phyloP scores from a whole-genome alignment of 345 rosid genomes.

The Garcia nutans region DNA sequence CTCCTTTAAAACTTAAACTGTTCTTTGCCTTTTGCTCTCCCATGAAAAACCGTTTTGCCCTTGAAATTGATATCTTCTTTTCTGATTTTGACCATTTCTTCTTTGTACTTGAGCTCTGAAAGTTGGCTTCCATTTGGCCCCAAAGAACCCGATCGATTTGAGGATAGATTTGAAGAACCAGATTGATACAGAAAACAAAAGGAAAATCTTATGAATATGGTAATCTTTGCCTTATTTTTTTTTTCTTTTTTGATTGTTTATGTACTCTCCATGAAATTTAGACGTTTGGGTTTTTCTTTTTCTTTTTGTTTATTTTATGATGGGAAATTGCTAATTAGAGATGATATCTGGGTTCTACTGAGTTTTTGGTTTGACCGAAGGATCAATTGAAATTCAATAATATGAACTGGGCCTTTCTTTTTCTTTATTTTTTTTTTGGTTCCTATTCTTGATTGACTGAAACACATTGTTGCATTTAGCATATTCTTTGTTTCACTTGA shows the following conservation, averaged over 20 bases:
- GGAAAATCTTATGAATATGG: no score
- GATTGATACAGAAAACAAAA: no score
- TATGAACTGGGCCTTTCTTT: background rate
- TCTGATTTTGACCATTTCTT: no score
- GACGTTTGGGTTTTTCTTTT: background rate
- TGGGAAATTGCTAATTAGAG: background rate
- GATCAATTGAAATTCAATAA: background rate
- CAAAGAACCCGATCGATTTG: no score
- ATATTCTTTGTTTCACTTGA: background rate
- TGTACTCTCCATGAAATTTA: background rate
- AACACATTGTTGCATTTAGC: background rate
- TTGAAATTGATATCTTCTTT: no score
- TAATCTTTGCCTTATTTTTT: background rate
- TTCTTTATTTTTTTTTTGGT: background rate
- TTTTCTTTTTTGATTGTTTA: background rate
- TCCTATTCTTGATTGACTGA: background rate
- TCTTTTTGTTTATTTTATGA: background rate
- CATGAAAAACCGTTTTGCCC: no score
- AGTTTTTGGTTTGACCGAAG: background rate
- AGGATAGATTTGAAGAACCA: no score
- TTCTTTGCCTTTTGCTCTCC: no score
- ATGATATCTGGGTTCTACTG: background rate
- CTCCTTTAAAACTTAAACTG: no score
- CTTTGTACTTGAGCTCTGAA: no score
- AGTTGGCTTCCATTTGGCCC: no score